Evolutionary conservation across 192 early-diverging fungal species (phyloP), one percentile per base, ranked within the genome.

Genomic region (Anaeromyces robustus): DNA sequence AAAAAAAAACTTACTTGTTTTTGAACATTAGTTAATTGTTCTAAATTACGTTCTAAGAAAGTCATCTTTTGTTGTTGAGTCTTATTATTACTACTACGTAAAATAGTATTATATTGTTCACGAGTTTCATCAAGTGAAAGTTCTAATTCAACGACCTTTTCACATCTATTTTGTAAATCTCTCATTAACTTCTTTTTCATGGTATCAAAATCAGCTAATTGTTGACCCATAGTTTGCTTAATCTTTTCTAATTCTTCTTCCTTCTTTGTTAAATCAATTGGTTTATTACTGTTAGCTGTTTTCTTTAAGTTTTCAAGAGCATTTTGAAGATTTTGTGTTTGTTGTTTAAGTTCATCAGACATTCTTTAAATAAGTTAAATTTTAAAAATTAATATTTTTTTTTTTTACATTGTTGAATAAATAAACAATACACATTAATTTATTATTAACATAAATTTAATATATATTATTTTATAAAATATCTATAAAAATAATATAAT

Each of bases 141-240:
- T 86, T 98, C 98, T 30, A 98, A 90, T 89, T 99, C 96, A 30
- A 99, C 96, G 17, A 87, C 85, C 78, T 97, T 94, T 85, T 99
- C 97, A 87, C 96, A 97, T 68, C 97, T 93, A 87, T 96, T 94
- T 86, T 98, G 95, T 77, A 99, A 92, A 84, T 98, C 97, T 39
- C 94, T 93, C 96, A 98, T 97, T 82, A 99, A 88, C 59, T 94
- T 95, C 92, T 98, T 96, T 87, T 97, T 97, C 96, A 97, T 97
- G 80, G 92, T 92, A 81, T 99, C 98, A 87, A 97, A 98, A 80
- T 99, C 97, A 29, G 92, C 86, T 79, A 98, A 90, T 82, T 96
- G 92, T 85, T 92, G 89, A 18, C 59, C 90, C 92, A 94, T 93
- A 17, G 85, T 87, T 83, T 93, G 92, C 77, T 92, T 87, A 85